A percentile compares a stretch with the other conserved stretches of the same genome.
Evolutionary conservation across 2,329 filamentous ascomycete species (phyloP).

Genomic region (Capronia coronata): DNA sequence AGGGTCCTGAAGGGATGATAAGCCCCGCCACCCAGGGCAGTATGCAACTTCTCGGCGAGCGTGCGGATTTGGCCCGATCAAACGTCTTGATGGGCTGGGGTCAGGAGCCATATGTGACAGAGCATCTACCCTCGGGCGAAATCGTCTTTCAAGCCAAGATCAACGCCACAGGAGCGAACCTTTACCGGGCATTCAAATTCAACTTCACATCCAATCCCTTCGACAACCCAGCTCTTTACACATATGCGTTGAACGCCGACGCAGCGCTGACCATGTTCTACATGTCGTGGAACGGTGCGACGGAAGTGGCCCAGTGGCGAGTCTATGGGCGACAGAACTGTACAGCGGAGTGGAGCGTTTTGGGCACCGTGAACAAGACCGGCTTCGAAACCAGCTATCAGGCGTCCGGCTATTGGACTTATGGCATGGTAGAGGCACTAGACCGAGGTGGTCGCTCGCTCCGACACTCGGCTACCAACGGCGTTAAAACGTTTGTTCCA

Average conservation of each 20-base stretch:
- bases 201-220: slow-evolving; percentile 5
- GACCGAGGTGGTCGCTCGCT: slow-evolving; percentile 6
- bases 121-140: slow-evolving; percentile 33
- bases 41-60: slow-evolving; percentile 29
- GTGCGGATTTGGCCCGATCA: slow-evolving; percentile 18
- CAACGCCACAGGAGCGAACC: slow-evolving; percentile 33
- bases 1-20: slow-evolving; percentile 47
- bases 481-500: slow-evolving; percentile 15
- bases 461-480: slow-evolving; percentile 11
- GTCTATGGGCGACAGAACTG: slow-evolving; percentile 27
- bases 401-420: slow-evolving; percentile 6
- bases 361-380: slow-evolving; percentile 31
- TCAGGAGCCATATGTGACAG: slow-evolving; percentile 35
- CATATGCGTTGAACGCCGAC: slow-evolving; percentile 1
- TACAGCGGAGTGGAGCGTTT: slow-evolving; percentile 24
- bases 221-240: slow-evolving; percentile 3
- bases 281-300: slow-evolving; percentile 45
- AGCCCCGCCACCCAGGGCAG: slow-evolving; percentile 45
- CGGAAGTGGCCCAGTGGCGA: slow-evolving; percentile 39
- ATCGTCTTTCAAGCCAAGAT: slow-evolving; percentile 35
- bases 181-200: slow-evolving; percentile 38
- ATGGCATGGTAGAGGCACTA: slow-evolving; percentile 17
- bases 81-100: slow-evolving; percentile 39
- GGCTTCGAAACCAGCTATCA: slow-evolving; percentile 36
- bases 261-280: slow-evolving; percentile 26